These are phyloP conservation scores for Phaeoacremonium minimum DNA, from an alignment of 2,329 filamentous ascomycete species.

Conservation along the genomic window DNA sequence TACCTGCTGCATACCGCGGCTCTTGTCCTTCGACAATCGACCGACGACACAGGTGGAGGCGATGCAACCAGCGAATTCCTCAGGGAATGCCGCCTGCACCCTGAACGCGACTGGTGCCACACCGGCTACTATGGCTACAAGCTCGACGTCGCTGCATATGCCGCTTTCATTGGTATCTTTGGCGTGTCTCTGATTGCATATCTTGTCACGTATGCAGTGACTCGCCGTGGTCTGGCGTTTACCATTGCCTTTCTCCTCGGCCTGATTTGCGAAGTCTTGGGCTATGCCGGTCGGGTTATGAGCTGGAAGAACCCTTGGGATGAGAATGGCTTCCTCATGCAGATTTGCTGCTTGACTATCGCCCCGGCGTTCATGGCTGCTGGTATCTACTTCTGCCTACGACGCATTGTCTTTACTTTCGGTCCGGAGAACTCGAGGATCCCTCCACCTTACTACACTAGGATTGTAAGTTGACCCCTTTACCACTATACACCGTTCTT, in stretches of 20 bases:
- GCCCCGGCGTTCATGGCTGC: slow-evolving; percentile 62
- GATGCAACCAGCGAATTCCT: too few relatives aligned
- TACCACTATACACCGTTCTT: neutral
- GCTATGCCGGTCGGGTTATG: slow-evolving; percentile 54
- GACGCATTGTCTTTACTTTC: slow-evolving; percentile 42
- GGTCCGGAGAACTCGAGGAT: slow-evolving; percentile 44
- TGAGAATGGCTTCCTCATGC: slow-evolving; percentile 45
- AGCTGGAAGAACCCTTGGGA: slow-evolving; percentile 49
- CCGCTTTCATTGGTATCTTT: slow-evolving; percentile 47
- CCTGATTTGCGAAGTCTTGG: slow-evolving; percentile 50
- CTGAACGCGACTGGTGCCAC: slow-evolving; percentile 17
- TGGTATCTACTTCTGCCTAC: slow-evolving; percentile 58
- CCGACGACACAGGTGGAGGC: too few relatives aligned
- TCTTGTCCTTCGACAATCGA: too few relatives aligned
- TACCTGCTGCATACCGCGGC: too few relatives aligned
- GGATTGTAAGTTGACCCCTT: slow-evolving; percentile 39
- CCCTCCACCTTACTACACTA: slow-evolving; percentile 40
- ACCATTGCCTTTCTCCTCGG: slow-evolving; percentile 49
- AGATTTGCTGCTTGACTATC: slow-evolving; percentile 59
- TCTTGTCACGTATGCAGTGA: slow-evolving; percentile 33
- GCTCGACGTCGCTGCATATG: slow-evolving; percentile 49
- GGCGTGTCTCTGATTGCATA: slow-evolving; percentile 34
- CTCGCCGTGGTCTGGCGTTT: slow-evolving; percentile 45
- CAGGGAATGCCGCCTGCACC: too few relatives aligned
- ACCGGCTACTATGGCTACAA: slow-evolving; percentile 47